Conservation (phyloP, 2,329 filamentous ascomycete species). For the Parasarocladium wereldwijsianum region DNA sequence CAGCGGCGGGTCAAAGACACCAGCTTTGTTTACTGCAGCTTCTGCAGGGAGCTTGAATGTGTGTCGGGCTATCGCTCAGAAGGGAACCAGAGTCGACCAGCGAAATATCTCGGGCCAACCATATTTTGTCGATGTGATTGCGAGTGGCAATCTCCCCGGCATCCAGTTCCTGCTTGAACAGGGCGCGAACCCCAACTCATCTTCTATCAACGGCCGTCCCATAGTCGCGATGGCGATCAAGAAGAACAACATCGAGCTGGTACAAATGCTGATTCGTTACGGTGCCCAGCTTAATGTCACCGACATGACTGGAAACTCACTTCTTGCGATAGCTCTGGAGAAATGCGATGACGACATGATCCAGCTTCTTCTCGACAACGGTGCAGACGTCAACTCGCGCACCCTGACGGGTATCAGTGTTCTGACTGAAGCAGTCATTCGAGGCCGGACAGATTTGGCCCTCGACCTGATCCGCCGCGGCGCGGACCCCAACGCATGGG, state of each 20-base stretch:
- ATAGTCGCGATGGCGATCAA: conserved; percentile 14
- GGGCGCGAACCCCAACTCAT: conserved; percentile 15
- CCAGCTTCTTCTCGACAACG: conserved; percentile 18
- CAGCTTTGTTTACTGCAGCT: conserved; percentile 19
- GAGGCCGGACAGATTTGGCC: conserved; percentile 16
- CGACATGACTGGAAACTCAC: conserved; percentile 15
- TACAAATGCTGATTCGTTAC: conserved; percentile 14
- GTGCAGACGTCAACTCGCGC: conserved; percentile 16
- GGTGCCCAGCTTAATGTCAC: conserved; percentile 20
- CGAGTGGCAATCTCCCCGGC: conserved; percentile 12
- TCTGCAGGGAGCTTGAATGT: conserved; percentile 14
- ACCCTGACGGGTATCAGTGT: conserved; percentile 17
- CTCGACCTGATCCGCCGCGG: conserved; percentile 18
- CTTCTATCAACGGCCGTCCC: conserved; percentile 12
- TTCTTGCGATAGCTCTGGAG: conserved; percentile 15
- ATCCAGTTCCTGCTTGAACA: conserved; percentile 15
- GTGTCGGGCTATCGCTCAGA: conserved; percentile 13
- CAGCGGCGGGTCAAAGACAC: conserved; percentile 12
- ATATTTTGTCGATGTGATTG: conserved; percentile 16
- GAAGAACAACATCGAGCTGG: conserved; percentile 14
- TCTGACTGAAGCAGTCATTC: conserved; percentile 17
- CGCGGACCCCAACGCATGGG: conserved; percentile 17
- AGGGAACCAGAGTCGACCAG: conserved; percentile 17
- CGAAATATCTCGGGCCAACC: conserved; percentile 14
- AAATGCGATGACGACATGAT: conserved; percentile 15